Conservation (phyloP, 2,329 filamentous ascomycete species). For the Fusarium keratoplasticum region DNA sequence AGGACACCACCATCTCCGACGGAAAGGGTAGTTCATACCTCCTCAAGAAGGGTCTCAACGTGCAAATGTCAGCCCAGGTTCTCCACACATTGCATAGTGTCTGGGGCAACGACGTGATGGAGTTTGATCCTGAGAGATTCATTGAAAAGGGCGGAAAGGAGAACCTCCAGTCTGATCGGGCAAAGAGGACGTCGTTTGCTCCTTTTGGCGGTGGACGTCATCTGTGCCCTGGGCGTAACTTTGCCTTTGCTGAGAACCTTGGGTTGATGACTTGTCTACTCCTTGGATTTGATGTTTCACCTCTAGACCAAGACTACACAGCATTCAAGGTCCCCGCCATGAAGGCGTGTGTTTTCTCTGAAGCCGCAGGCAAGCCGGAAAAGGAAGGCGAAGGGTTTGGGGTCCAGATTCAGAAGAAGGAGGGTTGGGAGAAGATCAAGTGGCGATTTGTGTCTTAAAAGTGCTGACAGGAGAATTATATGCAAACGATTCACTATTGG, state of each 20-base stretch:
- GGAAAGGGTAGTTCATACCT: conserved; percentile 25
- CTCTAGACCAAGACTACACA: neutral
- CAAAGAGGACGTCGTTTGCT: conserved; percentile 10
- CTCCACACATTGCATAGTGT: conserved; percentile 6
- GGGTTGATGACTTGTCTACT: conserved; percentile 23
- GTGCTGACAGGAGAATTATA: neutral
- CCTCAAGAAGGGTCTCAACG: conserved; percentile 26
- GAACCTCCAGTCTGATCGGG: conserved; percentile 8
- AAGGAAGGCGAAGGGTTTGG: conserved; percentile 19
- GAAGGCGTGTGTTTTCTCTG: neutral
- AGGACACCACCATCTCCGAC: conserved; percentile 25
- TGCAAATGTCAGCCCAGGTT: conserved; percentile 18
- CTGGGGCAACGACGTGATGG: conserved; percentile 21
- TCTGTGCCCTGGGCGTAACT: conserved; percentile 26
- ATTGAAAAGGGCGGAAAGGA: conserved; percentile 15
- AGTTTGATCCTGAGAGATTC: conserved; percentile 25
- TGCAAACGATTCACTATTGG: neutral
- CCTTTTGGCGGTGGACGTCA: conserved; percentile 28
- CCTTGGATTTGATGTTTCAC: conserved; percentile 20
- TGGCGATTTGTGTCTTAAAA: conserved; percentile 18
- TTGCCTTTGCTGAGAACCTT: conserved; percentile 32
- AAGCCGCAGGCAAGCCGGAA: conserved; percentile 18
- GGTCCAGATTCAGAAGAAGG: conserved; percentile 14
- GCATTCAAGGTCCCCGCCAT: neutral
- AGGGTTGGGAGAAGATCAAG: conserved; percentile 15